A percentile compares a stretch with the other conserved stretches of the same genome.
Evolutionary conservation across 2,329 filamentous ascomycete species (phyloP).

Genomic region (Aquanectria penicillioides): DNA sequence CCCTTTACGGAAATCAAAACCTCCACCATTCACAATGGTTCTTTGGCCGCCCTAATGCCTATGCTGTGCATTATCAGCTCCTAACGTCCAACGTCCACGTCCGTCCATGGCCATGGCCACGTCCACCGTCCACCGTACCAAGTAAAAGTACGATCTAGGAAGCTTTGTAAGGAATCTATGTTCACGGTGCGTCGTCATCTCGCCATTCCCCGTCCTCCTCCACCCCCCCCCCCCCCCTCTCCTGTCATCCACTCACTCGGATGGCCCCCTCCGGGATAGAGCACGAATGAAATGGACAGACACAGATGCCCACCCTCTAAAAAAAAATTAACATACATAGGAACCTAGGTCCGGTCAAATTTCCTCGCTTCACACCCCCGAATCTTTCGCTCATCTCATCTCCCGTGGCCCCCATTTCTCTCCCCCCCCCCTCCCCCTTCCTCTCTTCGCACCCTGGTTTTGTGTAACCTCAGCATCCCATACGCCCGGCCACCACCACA

Average conservation of each 20-base stretch:
- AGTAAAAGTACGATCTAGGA: too few relatives aligned
- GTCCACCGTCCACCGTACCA: too few relatives aligned
- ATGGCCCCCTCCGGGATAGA: background rate
- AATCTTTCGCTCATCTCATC: conserved; percentile 32
- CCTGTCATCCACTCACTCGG: too few relatives aligned
- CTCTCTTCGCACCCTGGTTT: conserved; percentile 23
- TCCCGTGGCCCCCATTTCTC: conserved; percentile 32
- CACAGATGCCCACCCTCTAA: too few relatives aligned
- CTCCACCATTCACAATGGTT: conserved; percentile 16
- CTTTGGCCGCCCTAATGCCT: background rate
- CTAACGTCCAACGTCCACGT: too few relatives aligned
- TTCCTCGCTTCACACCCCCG: conserved; percentile 32
- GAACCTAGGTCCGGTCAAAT: conserved; percentile 30
- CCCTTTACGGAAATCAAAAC: conserved; percentile 22
- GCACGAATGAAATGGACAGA: background rate
- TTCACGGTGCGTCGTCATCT: conserved; percentile 10
- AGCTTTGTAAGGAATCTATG: too few relatives aligned
- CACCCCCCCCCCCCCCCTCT: too few relatives aligned
- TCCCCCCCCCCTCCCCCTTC: background rate
- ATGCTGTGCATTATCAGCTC: too few relatives aligned
- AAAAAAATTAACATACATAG: conserved; percentile 19
- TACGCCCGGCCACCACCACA: conserved; percentile 16
- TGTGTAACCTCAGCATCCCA: conserved; percentile 35
- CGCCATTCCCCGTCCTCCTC: background rate
- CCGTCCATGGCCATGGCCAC: too few relatives aligned